Evolutionary conservation across 208 protist species (phyloP), one percentile per base, ranked within the genome.

Genomic region (Paratrypanosoma confusum): DNA sequence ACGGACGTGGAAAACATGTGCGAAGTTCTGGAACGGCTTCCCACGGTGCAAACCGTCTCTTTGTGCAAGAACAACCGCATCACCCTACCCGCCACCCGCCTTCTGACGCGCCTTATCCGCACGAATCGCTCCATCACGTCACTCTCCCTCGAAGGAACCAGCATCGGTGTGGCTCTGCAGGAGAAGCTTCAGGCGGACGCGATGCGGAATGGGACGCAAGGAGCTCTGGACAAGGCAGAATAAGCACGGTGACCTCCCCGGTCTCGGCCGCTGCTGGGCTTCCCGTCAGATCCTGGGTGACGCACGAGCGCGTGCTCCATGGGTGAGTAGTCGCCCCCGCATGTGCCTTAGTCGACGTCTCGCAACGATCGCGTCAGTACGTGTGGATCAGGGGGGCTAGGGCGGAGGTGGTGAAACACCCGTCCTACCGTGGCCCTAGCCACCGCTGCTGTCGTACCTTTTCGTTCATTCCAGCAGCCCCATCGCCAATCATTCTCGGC

Each of bases 51-150:
- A 10, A 52, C 53, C 31, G 56, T 93, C 23, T 53, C 87, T 34
- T 25, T 90, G 32, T 49, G 70, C n/a, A 71, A 86, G 63, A 93
- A 93, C 60, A 57, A 57, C 14, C 62, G 65, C 16, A 87, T 93
- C 43, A 86, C 84, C 17, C 66, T 93, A 20, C 73, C 78, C 4
- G 36, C 80, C 8, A 81, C 66, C n/a, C 71, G 73, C 2, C 58
- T 62, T 58, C 74, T 93, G 35, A 74, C 71, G 10, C 43, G 62
- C n/a, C 61, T 93, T 11, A 49, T 93, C 44, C 59, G 64, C 18
- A 49, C 41, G 5, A 93, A 93, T 52, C 45, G 3, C 8, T 48
- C 44, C 3, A 85, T 93, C 32, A 35, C 41, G 25, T 38, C 55
- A 20, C 58, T 93, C 25, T 22, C 46, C 13, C 70, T 93, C 20